These are phyloP conservation scores for Syzygium malaccense DNA, from an alignment of 441 rosid genomes.

Conservation along the genomic window DNA sequence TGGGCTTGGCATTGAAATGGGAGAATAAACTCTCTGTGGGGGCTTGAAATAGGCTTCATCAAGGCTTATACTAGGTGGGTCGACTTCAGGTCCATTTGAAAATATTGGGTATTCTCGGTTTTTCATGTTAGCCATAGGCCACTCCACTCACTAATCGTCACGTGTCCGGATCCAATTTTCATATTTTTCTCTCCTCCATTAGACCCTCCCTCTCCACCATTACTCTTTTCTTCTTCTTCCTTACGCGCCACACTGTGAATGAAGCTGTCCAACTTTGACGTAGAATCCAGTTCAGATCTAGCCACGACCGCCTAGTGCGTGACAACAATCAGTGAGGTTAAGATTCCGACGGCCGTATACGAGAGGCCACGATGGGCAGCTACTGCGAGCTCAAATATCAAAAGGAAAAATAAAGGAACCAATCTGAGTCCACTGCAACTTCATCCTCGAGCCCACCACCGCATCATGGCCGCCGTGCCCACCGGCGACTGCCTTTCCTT, in stretches of 20 bases:
- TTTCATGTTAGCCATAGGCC: background rate
- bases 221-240: background rate
- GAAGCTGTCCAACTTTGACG: background rate
- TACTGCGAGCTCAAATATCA: background rate
- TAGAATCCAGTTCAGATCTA: background rate
- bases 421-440: background rate
- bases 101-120: background rate
- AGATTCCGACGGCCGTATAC: background rate
- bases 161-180: background rate
- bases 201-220: too few species aligned
- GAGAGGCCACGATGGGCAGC: background rate
- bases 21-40: background rate
- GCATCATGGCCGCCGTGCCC: background rate
- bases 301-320: background rate
- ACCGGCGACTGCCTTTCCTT: rapidly evolving
- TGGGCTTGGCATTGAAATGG: background rate
- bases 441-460: background rate
- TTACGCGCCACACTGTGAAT: background rate
- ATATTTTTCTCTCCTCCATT: background rate
- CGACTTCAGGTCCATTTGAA: background rate
- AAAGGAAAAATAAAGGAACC: background rate
- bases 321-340: background rate
- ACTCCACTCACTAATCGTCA: background rate
- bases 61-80: background rate
- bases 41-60: background rate